These are phyloP conservation scores for Lumnitzera littorea DNA, from an alignment of 345 rosid genomes.

Conservation along the genomic window DNA sequence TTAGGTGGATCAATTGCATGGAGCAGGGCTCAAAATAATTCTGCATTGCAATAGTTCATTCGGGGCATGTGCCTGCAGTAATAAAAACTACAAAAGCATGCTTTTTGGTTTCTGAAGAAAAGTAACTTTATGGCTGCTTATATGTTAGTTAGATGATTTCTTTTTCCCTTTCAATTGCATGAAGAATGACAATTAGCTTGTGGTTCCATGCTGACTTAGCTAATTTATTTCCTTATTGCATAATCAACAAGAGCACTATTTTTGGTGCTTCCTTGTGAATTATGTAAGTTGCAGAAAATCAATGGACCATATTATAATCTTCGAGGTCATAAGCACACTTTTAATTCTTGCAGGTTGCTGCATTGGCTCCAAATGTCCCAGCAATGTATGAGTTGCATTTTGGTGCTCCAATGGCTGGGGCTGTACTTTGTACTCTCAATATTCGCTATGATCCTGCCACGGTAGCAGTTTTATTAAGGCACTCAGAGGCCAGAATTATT, in stretches of 20 bases:
- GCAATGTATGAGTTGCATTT: constrained; percentile 62
- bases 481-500: constrained; percentile 46
- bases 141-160: not conserved
- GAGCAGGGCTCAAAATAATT: too few relatives aligned
- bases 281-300: not conserved
- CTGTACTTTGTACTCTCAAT: constrained; percentile 51
- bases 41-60: too few relatives aligned
- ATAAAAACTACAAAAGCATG: too few relatives aligned
- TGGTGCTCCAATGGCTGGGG: constrained; percentile 62
- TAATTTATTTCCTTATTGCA: not conserved
- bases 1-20: too few relatives aligned
- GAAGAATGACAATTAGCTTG: not conserved
- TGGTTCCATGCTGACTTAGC: not conserved
- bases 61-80: too few relatives aligned
- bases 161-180: not conserved
- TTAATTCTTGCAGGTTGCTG: constrained; percentile 43
- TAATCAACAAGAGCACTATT: not conserved
- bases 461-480: constrained; percentile 39
- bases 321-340: not conserved
- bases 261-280: not conserved
- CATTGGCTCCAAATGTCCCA: constrained; percentile 50
- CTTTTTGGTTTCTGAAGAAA: too few relatives aligned
- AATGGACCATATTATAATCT: not conserved
- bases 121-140: not conserved
- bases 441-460: constrained; percentile 41